Evolutionary conservation across 106 monocot genomes (phyloP).

Genomic region (Apostasia ramifera): DNA sequence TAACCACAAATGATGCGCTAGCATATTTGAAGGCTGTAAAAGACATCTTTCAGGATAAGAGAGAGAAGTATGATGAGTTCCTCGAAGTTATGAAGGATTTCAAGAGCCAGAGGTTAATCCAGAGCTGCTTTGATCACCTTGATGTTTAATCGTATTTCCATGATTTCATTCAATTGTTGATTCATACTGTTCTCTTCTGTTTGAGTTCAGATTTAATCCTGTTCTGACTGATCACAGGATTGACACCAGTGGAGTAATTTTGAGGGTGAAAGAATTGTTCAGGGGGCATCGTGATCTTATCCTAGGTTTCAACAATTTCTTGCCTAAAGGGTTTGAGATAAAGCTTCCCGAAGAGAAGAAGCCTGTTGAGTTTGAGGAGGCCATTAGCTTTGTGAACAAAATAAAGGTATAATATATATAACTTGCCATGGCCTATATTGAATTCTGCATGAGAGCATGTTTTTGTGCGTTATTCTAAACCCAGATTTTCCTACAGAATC

Average conservation of each 20-base stretch:
- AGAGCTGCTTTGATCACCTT: not conserved
- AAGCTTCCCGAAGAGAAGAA: conserved; percentile 66
- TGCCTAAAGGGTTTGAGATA: conserved; percentile 73
- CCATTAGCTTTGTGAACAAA: conserved; percentile 81
- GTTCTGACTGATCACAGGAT: conserved; percentile 30
- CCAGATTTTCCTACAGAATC: conserved; percentile 49
- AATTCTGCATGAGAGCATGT: not conserved
- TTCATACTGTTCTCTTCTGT: conserved; percentile 1
- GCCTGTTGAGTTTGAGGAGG: conserved; percentile 80
- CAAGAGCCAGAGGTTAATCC: conserved; percentile 68
- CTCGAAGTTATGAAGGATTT: conserved; percentile 88
- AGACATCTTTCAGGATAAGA: conserved; percentile 75
- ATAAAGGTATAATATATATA: conserved; percentile 47
- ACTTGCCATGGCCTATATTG: not conserved
- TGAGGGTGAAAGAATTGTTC: conserved; percentile 61
- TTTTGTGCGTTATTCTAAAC: not conserved
- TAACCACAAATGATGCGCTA: conserved; percentile 74
- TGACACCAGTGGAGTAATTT: conserved; percentile 62
- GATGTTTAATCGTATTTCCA: not conserved
- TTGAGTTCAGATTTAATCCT: not conserved
- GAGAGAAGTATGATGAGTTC: conserved; percentile 84
- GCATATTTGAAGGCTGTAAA: conserved; percentile 77
- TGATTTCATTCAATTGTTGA: not conserved
- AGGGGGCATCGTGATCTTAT: conserved; percentile 64
- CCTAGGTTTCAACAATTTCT: conserved; percentile 70